Percentiles rank a stretch among this genome's conserved stretches.
These are phyloP conservation scores for Plenodomus lindquistii DNA, from an alignment of 2,329 filamentous ascomycete genomes.

Conservation along the genomic window DNA sequence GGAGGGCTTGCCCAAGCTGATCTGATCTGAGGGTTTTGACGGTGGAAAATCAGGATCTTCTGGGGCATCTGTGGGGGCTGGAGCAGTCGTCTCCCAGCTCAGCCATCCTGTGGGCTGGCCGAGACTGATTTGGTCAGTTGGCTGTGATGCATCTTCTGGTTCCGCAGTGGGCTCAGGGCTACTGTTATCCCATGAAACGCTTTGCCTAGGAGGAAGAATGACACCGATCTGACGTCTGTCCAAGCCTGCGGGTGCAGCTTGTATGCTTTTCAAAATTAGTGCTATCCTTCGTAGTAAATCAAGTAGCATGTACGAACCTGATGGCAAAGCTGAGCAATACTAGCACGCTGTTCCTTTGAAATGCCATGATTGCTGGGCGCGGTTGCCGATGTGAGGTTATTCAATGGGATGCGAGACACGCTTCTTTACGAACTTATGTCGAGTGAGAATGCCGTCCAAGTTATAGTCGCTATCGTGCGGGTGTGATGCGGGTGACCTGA, in stretches of 20 bases:
- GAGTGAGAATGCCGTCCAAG: slow-evolving; percentile 2
- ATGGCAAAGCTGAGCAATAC: slow-evolving; percentile 30
- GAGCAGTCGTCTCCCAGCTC: slow-evolving; percentile 9
- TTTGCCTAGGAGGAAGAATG: slow-evolving; percentile 16
- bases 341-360: slow-evolving; percentile 26
- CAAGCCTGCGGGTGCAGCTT: slow-evolving; percentile 22
- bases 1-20: slow-evolving; percentile 19
- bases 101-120: slow-evolving; percentile 11
- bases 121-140: slow-evolving; percentile 11
- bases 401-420: slow-evolving; percentile 5
- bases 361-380: slow-evolving; percentile 22
- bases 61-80: slow-evolving; percentile 6
- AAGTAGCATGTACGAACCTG: slow-evolving; percentile 17
- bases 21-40: slow-evolving; percentile 16
- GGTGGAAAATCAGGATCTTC: slow-evolving; percentile 10
- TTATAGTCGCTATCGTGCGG: neutral
- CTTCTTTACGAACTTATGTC: slow-evolving; percentile 9
- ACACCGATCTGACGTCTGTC: slow-evolving; percentile 21
- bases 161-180: slow-evolving; percentile 13
- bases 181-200: slow-evolving; percentile 20
- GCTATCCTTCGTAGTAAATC: neutral
- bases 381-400: slow-evolving; percentile 3
- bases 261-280: slow-evolving; percentile 19
- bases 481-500: slow-evolving; percentile 13
- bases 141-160: slow-evolving; percentile 10